Evolutionary conservation across 331 rosid species (phyloP).

Genomic region (Cydonia oblonga): DNA sequence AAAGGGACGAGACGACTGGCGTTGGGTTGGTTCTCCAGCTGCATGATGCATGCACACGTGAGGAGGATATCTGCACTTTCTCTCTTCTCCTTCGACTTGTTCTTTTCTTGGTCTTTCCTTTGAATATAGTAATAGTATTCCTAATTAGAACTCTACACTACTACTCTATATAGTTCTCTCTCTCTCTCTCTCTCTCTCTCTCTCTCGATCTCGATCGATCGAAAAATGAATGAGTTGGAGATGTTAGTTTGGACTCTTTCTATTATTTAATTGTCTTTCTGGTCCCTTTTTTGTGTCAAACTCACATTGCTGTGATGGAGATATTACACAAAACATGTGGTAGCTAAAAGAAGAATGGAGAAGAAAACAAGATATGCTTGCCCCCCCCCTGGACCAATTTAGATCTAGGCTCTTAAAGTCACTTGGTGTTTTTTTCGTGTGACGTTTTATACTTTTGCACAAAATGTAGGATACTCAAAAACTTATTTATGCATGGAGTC

Average conservation of each 20-base stretch:
- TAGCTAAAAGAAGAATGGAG: background rate
- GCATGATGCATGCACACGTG: conserved; percentile 26
- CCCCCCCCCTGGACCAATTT: background rate
- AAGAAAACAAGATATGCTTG: conserved; percentile 16
- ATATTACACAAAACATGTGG: conserved; percentile 37
- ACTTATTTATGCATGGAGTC: rapidly evolving
- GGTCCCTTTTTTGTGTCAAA: conserved; percentile 26
- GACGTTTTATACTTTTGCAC: background rate
- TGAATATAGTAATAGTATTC: conserved; percentile 13
- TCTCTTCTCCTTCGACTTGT: conserved; percentile 24
- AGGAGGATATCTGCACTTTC: conserved; percentile 9
- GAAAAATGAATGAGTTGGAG: background rate
- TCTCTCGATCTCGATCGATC: too few relatives aligned
- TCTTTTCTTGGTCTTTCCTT: conserved; percentile 14
- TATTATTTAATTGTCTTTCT: background rate
- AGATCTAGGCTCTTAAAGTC: background rate
- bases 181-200: background rate
- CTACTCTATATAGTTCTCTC: background rate
- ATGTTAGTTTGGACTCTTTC: conserved; percentile 11
- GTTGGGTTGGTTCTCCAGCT: background rate
- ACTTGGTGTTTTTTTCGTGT: background rate
- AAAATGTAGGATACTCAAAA: background rate
- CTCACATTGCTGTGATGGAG: conserved; percentile 27
- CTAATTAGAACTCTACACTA: background rate
- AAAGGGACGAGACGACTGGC: conserved; percentile 18